Evolutionary conservation across 1,284 basidiomycete species (phyloP).

Genomic region (Fomitopsis palustris): DNA sequence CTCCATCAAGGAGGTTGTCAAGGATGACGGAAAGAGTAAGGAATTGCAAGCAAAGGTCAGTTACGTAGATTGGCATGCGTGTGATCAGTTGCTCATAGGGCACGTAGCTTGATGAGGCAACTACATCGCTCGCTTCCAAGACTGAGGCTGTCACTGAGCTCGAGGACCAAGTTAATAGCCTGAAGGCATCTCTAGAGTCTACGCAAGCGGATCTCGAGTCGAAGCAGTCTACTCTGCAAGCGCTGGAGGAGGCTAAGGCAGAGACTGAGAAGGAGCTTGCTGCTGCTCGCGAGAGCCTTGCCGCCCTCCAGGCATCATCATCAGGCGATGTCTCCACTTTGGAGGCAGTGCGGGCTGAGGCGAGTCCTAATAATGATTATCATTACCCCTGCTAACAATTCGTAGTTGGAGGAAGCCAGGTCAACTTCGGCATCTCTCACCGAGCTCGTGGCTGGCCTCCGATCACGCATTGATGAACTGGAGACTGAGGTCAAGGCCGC

Average conservation of each 20-base stretch:
- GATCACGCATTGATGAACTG: constrained; percentile 46
- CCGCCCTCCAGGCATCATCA: constrained; percentile 38
- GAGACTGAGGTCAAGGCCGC: constrained; percentile 49
- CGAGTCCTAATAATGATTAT: constrained; percentile 26
- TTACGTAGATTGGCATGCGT: constrained; percentile 1
- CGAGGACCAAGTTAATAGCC: constrained; percentile 45
- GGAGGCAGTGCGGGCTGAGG: constrained; percentile 45
- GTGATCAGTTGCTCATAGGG: constrained; percentile 11
- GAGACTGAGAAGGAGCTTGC: constrained; percentile 46
- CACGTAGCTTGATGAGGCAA: constrained; percentile 55
- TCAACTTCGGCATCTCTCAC: constrained; percentile 36
- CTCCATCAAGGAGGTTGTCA: constrained; percentile 60
- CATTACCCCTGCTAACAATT: constrained; percentile 1
- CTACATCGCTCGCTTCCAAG: constrained; percentile 50
- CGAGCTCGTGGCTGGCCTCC: constrained; percentile 45
- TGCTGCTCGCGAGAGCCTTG: constrained; percentile 39
- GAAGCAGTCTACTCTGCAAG: constrained; percentile 40
- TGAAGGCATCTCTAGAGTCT: constrained; percentile 50
- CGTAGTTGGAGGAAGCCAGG: constrained; percentile 52
- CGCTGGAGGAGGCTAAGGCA: constrained; percentile 47
- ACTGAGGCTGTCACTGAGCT: constrained; percentile 44
- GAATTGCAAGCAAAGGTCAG: constrained; percentile 61
- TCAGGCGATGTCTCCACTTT: constrained; percentile 36
- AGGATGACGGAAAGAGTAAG: constrained; percentile 54
- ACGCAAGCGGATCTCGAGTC: constrained; percentile 44